Base-by-base conservation (phyloP, 1,284 basidiomycete genomes). In the Cystobasidiaceae sp. region DNA sequence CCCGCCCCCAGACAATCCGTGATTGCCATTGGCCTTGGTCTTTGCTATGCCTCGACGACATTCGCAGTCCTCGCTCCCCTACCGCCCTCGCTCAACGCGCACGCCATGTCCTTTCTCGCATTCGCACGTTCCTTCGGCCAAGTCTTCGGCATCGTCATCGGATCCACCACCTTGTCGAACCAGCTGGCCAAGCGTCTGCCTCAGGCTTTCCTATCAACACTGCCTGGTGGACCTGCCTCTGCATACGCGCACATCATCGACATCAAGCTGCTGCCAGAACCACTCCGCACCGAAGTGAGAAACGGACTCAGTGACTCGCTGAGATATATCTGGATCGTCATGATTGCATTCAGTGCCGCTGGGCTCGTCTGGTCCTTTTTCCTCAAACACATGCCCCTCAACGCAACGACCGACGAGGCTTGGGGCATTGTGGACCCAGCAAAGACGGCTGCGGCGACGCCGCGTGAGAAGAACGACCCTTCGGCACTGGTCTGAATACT, bases 1-100 rank as follows among this genome's bases (percentile, higher is more conserved):
- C 32, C n/a, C 8, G 51, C n/a, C 17, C 32, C 17, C 4, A 61
- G 67, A 30, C 62, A 65, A 51, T 37, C 59, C 8, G 4, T 71
- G 17, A 33, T 54, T 2, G 48, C 58, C 19, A 46, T 70, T 27
- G 71, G 71, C 8, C 51, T 70, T 2, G 70, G 70, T 19, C 51
- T 68, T 9, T 49, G 73, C 2, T 75, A 72, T 50, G 33, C 66
- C 4, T 45, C 49, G 0, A 67, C 70, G 0, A 72, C 61, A 28
- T 79, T 79, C 68, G 73, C 79, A 2, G 71, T 78, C 27, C 75
- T 77, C n/a, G 77, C 79, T 4, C 78, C 78, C 0, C 67, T 80
- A 0, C 76, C 51, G 33, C 67, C 69, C 2, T 27, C 41, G 1
- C 56, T 71, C 54, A 61, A 62, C 6, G 68, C 69, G 11, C 55